phyloP scores from a whole-genome alignment of 805 yeast genomes.

The Yarrowia deformans region DNA sequence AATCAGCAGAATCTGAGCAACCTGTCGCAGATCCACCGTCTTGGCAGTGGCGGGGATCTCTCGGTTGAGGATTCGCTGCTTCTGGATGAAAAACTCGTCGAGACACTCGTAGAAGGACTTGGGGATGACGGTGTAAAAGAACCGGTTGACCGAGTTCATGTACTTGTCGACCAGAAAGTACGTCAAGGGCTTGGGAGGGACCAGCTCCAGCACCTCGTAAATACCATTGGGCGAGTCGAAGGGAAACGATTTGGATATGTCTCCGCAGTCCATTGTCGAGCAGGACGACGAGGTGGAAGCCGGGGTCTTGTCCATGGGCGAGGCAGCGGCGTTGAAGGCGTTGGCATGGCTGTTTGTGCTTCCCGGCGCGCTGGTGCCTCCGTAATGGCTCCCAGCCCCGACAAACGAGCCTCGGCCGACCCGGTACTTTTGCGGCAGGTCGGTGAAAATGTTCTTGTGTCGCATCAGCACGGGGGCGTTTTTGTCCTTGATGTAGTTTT shows the following conservation, averaged over 20 bases:
- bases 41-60: constrained; percentile 27
- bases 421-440: constrained; percentile 33
- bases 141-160: constrained; percentile 38
- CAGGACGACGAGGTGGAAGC: constrained; percentile 27
- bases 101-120: constrained; percentile 31
- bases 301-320: constrained; percentile 29
- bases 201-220: constrained; percentile 32
- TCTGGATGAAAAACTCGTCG: constrained; percentile 37
- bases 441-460: constrained; percentile 29
- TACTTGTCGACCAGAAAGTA: constrained; percentile 36
- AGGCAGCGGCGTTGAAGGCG: constrained; percentile 10
- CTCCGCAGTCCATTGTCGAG: constrained; percentile 26
- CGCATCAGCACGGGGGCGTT: constrained; percentile 30
- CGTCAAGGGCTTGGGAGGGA: constrained; percentile 34
- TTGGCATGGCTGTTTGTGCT: constrained; percentile 17
- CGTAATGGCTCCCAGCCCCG: constrained; percentile 23
- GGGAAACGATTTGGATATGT: constrained; percentile 32
- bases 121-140: constrained; percentile 39
- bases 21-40: constrained; percentile 19
- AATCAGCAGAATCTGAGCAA: constrained; percentile 28
- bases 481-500: constrained; percentile 39
- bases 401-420: constrained; percentile 27
- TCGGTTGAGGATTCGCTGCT: constrained; percentile 29
- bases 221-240: constrained; percentile 36
- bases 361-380: constrained; percentile 22